Conservation (phyloP, 2,329 filamentous ascomycete genomes). For the Claviceps cyperi region DNA sequence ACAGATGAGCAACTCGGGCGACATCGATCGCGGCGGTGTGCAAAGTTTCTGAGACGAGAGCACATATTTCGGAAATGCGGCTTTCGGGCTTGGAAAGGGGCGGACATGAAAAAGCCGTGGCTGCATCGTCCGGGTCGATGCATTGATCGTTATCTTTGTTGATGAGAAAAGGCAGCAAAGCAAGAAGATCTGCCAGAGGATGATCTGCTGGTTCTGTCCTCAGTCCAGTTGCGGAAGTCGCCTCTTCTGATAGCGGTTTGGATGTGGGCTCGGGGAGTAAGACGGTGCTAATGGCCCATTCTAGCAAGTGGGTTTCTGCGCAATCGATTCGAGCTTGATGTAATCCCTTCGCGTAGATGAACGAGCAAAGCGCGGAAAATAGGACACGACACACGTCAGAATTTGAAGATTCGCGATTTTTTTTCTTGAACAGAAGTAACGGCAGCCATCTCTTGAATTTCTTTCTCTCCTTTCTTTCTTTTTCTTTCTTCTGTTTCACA, state of each 20-base stretch:
- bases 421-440: background rate
- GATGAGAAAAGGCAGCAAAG: conserved; percentile 38
- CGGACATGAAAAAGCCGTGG: conserved; percentile 33
- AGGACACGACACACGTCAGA: background rate
- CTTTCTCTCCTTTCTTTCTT: background rate
- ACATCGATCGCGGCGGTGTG: conserved; percentile 33
- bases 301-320: conserved; percentile 37
- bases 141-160: conserved; percentile 19
- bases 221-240: background rate
- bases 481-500: background rate
- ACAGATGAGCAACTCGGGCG: conserved; percentile 32
- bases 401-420: background rate
- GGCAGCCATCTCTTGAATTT: background rate
- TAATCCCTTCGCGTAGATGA: conserved; percentile 27
- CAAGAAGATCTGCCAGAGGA: conserved; percentile 37
- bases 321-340: conserved; percentile 30
- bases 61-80: conserved; percentile 32
- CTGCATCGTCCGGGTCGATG: conserved; percentile 21
- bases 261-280: conserved; percentile 15
- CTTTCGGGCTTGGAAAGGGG: conserved; percentile 32
- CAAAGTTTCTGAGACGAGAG: conserved; percentile 34
- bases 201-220: conserved; percentile 17
- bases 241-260: conserved; percentile 5
- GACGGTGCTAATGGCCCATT: conserved; percentile 33
- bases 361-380: background rate